Conservation (phyloP, 2,329 filamentous ascomycete species). For the Colletotrichum liriopes region DNA sequence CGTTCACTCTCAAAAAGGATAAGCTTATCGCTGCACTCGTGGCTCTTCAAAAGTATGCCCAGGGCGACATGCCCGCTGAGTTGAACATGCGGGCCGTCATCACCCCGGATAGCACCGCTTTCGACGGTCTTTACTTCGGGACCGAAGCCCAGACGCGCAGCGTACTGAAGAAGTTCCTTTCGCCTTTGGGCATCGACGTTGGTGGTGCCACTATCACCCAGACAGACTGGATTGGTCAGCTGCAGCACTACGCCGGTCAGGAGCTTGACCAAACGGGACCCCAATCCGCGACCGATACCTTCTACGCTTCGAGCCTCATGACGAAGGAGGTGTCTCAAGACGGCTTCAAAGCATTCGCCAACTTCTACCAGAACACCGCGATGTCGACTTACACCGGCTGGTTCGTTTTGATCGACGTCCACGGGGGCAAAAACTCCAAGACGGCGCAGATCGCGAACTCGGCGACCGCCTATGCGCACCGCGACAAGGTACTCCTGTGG, state of each 20-base stretch:
- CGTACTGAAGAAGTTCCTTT: conserved; percentile 28
- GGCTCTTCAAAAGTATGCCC: conserved; percentile 48
- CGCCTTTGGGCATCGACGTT: conserved; percentile 13
- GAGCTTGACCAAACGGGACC: conserved; percentile 48
- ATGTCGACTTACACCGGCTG: conserved; percentile 47
- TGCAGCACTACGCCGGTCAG: conserved; percentile 41
- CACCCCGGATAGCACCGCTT: conserved; percentile 37
- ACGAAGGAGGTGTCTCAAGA: conserved; percentile 46
- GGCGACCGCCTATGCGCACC: conserved; percentile 57
- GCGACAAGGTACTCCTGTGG: conserved; percentile 64
- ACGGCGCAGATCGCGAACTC: conserved; percentile 49
- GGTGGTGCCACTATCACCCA: conserved; percentile 10
- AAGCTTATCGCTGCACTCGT: conserved; percentile 16
- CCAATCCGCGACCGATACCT: conserved; percentile 47
- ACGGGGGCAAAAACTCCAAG: conserved; percentile 55
- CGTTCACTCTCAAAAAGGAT: conserved; percentile 15
- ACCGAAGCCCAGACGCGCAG: conserved; percentile 34
- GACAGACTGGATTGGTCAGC: conserved; percentile 47
- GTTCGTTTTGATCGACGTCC: conserved; percentile 54
- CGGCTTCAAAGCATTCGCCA: conserved; percentile 46
- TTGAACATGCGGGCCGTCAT: conserved; percentile 49
- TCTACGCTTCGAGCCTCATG: conserved; percentile 51
- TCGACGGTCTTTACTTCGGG: conserved; percentile 52
- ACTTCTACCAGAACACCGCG: conserved; percentile 49
- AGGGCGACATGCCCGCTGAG: conserved; percentile 44